A percentile compares a stretch with the other conserved stretches of the same genome.
These are phyloP conservation scores for Aspergillus sergii DNA, from an alignment of 2,329 filamentous ascomycete species.

Conservation along the genomic window DNA sequence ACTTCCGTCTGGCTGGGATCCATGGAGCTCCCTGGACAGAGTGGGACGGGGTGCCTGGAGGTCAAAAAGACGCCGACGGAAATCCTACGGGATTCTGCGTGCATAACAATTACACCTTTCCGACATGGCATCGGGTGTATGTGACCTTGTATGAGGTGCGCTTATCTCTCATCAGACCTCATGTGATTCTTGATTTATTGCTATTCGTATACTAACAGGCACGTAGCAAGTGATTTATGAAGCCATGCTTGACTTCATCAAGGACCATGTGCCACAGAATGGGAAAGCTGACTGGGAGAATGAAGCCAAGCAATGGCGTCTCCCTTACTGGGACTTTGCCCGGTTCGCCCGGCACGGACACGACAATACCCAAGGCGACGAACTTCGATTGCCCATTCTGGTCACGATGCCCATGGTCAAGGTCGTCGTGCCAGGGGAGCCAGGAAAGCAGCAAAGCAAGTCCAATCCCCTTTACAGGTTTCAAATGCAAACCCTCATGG, in stretches of 20 bases:
- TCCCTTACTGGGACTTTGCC: slow-evolving; percentile 4
- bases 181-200: neutral
- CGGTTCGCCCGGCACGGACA: neutral
- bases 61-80: neutral
- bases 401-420: neutral
- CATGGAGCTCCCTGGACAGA: neutral
- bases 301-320: neutral
- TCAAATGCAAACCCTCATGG: neutral
- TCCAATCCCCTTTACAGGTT: neutral
- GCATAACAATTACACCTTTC: slow-evolving; percentile 8
- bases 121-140: slow-evolving; percentile 13
- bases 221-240: neutral
- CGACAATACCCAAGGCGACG: neutral
- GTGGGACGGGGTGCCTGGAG: neutral
- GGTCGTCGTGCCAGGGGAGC: too few relatives aligned
- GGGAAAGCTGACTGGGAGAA: neutral
- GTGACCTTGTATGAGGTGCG: slow-evolving; percentile 10
- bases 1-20: neutral
- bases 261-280: neutral
- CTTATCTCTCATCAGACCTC: neutral
- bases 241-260: neutral
- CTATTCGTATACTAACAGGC: neutral
- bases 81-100: slow-evolving; percentile 6
- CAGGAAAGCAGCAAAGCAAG: too few relatives aligned
- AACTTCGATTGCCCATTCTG: neutral